Conservation (phyloP, 1,139 yeast genomes). For the Saccharomyces hybrid region DNA sequence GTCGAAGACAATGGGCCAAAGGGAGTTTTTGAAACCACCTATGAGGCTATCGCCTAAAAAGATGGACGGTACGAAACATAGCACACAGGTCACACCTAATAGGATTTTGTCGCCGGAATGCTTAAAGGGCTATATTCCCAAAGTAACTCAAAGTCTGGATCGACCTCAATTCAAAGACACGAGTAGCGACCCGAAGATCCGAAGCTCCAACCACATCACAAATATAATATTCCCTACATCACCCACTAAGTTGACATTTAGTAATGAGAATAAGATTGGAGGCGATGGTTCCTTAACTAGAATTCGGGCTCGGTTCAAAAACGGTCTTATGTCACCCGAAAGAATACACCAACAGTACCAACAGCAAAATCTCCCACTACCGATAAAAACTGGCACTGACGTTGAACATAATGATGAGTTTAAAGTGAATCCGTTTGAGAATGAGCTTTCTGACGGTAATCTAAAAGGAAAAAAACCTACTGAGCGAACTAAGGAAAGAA, state of each 20-base stretch:
- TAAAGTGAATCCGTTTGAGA: neutral
- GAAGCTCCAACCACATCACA: slow-evolving; percentile 10
- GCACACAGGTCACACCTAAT: slow-evolving; percentile 20
- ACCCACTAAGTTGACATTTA: slow-evolving; percentile 17
- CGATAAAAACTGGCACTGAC: neutral
- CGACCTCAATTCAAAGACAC: slow-evolving; percentile 6
- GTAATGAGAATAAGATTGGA: slow-evolving; percentile 16
- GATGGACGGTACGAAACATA: slow-evolving; percentile 6
- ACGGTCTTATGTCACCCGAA: slow-evolving; percentile 18
- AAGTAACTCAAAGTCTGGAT: slow-evolving; percentile 18
- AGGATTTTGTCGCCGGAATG: slow-evolving; percentile 16
- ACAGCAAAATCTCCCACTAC: neutral
- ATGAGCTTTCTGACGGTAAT: neutral
- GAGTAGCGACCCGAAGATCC: slow-evolving; percentile 3
- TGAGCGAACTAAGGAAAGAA: neutral
- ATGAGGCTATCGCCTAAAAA: slow-evolving; percentile 20
- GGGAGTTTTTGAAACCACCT: slow-evolving; percentile 21
- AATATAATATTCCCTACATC: slow-evolving; percentile 15
- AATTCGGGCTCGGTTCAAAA: slow-evolving; percentile 20
- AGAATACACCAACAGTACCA: slow-evolving; percentile 4
- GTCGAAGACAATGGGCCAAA: slow-evolving; percentile 8
- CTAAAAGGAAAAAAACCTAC: neutral
- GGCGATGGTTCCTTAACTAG: slow-evolving; percentile 27
- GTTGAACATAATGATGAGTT: neutral
- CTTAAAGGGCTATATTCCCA: slow-evolving; percentile 10